Base-by-base conservation (phyloP, 495 filamentous ascomycete species). In the Xylaria palmicola region DNA sequence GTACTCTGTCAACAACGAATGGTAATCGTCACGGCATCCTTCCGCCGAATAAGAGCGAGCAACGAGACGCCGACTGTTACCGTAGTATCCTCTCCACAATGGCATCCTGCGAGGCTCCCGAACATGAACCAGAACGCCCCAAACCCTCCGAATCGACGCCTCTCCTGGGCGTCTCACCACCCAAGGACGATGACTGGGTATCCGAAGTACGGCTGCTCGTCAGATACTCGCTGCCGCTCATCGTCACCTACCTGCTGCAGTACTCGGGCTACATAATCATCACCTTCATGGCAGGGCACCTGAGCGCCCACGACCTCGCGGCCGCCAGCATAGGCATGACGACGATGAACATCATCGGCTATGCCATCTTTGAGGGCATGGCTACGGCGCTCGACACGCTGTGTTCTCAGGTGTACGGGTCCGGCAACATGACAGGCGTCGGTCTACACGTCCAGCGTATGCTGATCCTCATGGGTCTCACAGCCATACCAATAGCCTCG, bases 331-430 rank as follows among this genome's bases (percentile, higher is more conserved):
- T 71, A 24, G 66, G 63, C 24, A 65, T 73, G 45, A 71, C 71
- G 12, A 68, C 70, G 4, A 71, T 70, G 32, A 88, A 83, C 63
- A 92, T 92, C 67, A 88, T 87, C 13, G 89, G 89, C 4, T 89
- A 86, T 69, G 86, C 88, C 19, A 79, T 88, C 12, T 89, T 85
- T 68, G 86, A 90, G 64, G 89, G 89, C 15, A 76, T 92, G 50
- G 83, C 88, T 15, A 92, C 89, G 10, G 86, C 83, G 57, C 75
- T 92, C 22, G 89, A 92, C 68, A 92, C 89, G 0, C 81, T 92
- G 6, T 91, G 89, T 67, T 83, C 89, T 0, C 89, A 92, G 71
- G 88, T 89, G 0, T 92, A 90, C 68, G 89, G 89, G 22, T 88
- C 87, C 10, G 88, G 88, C 3, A 83, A 79, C 60, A 87, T 80